Base-by-base conservation (phyloP, 2,329 filamentous ascomycete genomes). In the Teratosphaeria nubilosa region DNA sequence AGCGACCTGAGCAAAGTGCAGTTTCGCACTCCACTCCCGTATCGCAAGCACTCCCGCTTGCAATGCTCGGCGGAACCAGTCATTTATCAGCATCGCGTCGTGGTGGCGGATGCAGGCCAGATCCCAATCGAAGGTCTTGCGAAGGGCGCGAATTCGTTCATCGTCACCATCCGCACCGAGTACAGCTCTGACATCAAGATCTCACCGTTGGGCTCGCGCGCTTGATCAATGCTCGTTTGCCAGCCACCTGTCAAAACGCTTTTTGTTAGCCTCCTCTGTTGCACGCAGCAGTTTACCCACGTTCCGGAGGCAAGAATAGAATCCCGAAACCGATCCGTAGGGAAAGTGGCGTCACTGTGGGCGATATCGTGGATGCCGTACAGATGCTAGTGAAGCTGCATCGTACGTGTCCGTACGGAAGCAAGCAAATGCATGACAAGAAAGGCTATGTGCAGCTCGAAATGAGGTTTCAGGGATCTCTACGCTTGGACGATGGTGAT, bases 191-290 rank as follows among this genome's bases (percentile, higher is more conserved):
- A 5, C 1, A 24, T 20, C 5, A 16, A 51, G 2, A 22, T 5
- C 10, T n/a, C 11, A 41, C 16, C 34, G 10, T 16, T 53, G 22
- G 41, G 54, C 22, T 20, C 25, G 53, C 22, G 14, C 25, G 14
- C 24, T 9, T 53, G 55, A 10, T 48, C 53, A 5, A 59, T 57
- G 37, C 56, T 60, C 13, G 13, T 63, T 37, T 60, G 54, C 14
- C 62, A 63, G 34, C 62, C 62, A 11, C 60, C 62, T n/a, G 30
- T 63, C 9, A 51, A 55, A 10, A 41, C n/a, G 13, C 55, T 63
- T 50, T 16, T 5, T 41, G 34, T 14, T 14, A 4, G 11, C 25
- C 22, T 51, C 11, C 10, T 5, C 1, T 50, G 16, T 10, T 25
- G 24, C 11, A 22, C 54, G 25, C 22, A 20, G 50, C 11, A 41